These are phyloP conservation scores for Solanum pinnatisectum DNA, from an alignment of 257 asterid genomes.

Conservation along the genomic window DNA sequence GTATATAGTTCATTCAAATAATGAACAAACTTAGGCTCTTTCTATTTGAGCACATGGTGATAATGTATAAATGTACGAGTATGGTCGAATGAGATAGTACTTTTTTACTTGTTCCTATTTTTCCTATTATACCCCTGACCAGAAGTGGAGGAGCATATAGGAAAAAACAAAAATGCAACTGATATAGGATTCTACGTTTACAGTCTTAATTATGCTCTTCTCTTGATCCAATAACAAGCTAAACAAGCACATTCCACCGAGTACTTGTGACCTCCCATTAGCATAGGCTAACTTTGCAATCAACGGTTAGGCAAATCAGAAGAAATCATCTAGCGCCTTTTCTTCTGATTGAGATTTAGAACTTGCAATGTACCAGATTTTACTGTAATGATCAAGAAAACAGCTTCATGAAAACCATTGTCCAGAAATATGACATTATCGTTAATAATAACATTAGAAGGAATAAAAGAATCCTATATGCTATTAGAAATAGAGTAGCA, in stretches of 20 bases:
- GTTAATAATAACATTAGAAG: neutral
- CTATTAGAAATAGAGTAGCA: neutral
- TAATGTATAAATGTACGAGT: too few relatives aligned
- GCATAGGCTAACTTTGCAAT: neutral
- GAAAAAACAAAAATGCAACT: too few relatives aligned
- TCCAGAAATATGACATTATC: neutral
- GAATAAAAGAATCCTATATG: neutral
- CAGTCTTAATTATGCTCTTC: too few relatives aligned
- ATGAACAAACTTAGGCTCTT: neutral
- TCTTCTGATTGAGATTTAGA: neutral
- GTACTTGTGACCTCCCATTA: too few relatives aligned
- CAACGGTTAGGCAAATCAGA: neutral
- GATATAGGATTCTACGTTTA: too few relatives aligned
- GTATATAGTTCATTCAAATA: neutral
- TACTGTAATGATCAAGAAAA: neutral
- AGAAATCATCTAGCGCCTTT: neutral
- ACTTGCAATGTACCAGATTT: neutral
- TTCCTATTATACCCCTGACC: too few relatives aligned
- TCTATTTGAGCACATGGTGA: too few relatives aligned
- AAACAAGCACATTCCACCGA: too few relatives aligned
- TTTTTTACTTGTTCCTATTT: too few relatives aligned
- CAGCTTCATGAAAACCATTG: neutral
- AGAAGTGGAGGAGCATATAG: too few relatives aligned
- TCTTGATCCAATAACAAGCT: too few relatives aligned
- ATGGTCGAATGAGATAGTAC: too few relatives aligned